Base-by-base conservation (phyloP, 305 asterid genomes). In the Fraxinus albicans region DNA sequence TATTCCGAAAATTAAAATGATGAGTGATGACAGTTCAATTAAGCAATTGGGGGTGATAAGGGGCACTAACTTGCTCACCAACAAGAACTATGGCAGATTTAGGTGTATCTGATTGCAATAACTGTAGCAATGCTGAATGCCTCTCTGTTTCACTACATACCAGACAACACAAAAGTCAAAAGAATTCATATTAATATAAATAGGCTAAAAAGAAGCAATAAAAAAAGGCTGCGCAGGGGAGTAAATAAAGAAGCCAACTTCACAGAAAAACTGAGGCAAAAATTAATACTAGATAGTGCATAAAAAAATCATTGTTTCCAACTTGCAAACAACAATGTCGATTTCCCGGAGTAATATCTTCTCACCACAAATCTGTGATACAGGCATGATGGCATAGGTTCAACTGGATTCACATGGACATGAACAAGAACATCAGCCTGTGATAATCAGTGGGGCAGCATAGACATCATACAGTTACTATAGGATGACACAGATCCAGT, bases 331-430 rank as follows among this genome's bases (percentile, higher is more conserved):
- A 17, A 53, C 29, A 53, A 47, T 17, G 8, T 15, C 29, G 2
- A 15, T 33, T 9, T 4, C 12, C 9, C 2, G 19, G 70, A 23
- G 80, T 55, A 31, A 80, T 73, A 76, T 84, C 81, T 80, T 86
- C 97, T 92, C 85, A 96, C 99, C 98, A 93, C 86, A 89, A 90
- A 93, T 92, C 96, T 89, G 87, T 96, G 98, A 89, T 86, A 83
- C 25, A 96, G 90, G 89, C 98, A 91, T 33, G 94, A 88, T n/a
- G 99, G 98, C 97, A 96, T 88, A 76, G 97, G 98, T 84, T 90
- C 86, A 83, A 93, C 83, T 60, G 95, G 90, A 89, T 93, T 94
- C 82, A 93, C 90, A 82, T 96, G 94, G 89, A 94, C 89, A 88
- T 92, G 53, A 42, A 42, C 17, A 42, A 42, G 98, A 40, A 86